Base-by-base conservation (phyloP, 805 yeast species). In the Metschnikowia borealis region DNA sequence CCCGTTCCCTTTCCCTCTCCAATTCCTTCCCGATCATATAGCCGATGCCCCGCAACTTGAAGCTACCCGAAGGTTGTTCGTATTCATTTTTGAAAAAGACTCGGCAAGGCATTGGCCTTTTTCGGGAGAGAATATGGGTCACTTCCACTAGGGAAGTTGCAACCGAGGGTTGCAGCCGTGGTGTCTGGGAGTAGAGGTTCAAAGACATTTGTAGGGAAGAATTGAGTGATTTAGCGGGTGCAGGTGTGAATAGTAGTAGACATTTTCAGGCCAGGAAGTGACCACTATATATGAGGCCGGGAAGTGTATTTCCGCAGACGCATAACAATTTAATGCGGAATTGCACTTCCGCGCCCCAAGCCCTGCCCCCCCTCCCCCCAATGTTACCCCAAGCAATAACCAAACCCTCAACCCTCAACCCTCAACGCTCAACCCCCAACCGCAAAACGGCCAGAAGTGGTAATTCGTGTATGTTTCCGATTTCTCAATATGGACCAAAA, bases 11-110 rank as follows among this genome's bases (percentile, higher is more conserved):
- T 11, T 39, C 15, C 7, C 56, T 50, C 13, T 5, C 17, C 39
- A 44, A 13, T 10, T 39, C 15, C 7, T 39, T 18, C n/a, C 63
- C 58, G 33, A 80, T 71, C 39, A 78, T 65, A 51, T 77, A 60
- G 5, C 84, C 83, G 29, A 81, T 69, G 0, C 85, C 84, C 56
- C 85, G 66, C 18, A 80, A 66, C 62, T 81, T 81, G 66, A 80
- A 81, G 50, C 81, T 75, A 0, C 84, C 84, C 11, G 81, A 71
- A 5, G 84, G 84, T 56, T 81, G 84, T 31, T 74, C 70, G 46
- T 66, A 69, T 55, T 81, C 84, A 53, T 75, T 71, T 54, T 81
- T 81, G 48, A 80, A 64, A 34, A 72, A 66, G 1, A 79, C 63
- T 11, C 71, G 64, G 52, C 77, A 77, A 7, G 62, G 64, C 63